These are phyloP conservation scores for Heterobasidion annosum DNA, from an alignment of 1,284 basidiomycete genomes.

Conservation along the genomic window DNA sequence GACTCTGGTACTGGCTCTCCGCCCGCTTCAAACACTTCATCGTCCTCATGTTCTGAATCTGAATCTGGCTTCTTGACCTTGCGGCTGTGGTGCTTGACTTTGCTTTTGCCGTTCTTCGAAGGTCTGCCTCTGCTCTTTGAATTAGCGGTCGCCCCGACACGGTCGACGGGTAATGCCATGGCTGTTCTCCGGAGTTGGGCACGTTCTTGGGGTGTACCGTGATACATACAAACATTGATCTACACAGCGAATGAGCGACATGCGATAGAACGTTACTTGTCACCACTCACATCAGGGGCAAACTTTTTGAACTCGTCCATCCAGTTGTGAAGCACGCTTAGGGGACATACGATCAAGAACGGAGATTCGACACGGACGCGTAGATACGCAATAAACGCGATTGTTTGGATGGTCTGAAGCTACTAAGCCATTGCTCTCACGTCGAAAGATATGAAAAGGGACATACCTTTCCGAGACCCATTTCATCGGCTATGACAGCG, in stretches of 20 bases:
- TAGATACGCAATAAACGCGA: constrained; percentile 86
- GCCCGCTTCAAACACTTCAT: constrained; percentile 4
- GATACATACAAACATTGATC: constrained; percentile 87
- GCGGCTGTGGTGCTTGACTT: constrained; percentile 1
- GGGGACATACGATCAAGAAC: constrained; percentile 86
- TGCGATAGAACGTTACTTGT: not conserved
- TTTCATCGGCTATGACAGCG: constrained; percentile 65
- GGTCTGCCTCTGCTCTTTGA: not conserved
- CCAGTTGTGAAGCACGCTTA: constrained; percentile 94
- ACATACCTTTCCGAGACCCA: constrained; percentile 83
- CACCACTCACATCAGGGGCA: constrained; percentile 51
- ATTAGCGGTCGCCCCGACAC: not conserved
- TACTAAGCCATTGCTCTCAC: not conserved
- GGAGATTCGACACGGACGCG: constrained; percentile 72
- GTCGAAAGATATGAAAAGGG: not conserved
- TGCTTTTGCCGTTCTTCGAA: constrained; percentile 10
- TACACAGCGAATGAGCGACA: constrained; percentile 17
- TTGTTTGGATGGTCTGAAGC: constrained; percentile 81
- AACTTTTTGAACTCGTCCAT: constrained; percentile 81
- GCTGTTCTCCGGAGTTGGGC: constrained; percentile 62
- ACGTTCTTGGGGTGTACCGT: constrained; percentile 75
- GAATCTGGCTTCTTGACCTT: not conserved
- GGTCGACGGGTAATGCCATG: constrained; percentile 23
- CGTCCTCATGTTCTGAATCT: constrained; percentile 3
- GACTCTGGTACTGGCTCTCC: constrained; percentile 3